Base-by-base conservation (phyloP, 495 filamentous ascomycete species). In the Penicillium coprophilum region DNA sequence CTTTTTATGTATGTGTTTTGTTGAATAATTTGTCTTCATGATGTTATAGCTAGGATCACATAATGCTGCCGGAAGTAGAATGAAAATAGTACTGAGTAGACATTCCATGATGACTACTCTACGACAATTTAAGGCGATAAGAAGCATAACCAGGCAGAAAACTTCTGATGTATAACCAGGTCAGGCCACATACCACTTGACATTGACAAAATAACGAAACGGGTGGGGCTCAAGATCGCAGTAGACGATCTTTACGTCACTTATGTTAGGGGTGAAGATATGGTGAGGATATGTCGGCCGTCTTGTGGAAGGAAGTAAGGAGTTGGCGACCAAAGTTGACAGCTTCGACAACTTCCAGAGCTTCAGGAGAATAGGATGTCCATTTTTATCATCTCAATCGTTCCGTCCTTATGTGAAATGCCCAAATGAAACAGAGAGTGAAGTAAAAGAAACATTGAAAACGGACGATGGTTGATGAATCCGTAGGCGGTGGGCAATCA, bases 401-500 rank as follows among this genome's bases (percentile, higher is more conserved):
- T 9, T 34, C 12, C 11, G 31, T 8, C n/a, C n/a, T 17, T n/a
- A 4, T 6, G 34, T 36, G 15, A 1, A 15, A 20, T 13, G 19
- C 17, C n/a, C 27, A 39, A 50, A 24, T 24, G 31, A 24, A 19
- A 27, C 32, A 53, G 47, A 53, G 53, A 15, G 31, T 12, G 31
- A 50, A 34, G 46, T 36, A 17, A 10, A 28, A n/a, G 23, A 20
- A 27, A 27, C 24, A 4, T 27, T 23, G 19, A 36, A 31, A 13
- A 8, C 5, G 13, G 23, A 6, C 13, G 53, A 46, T 48, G 47
- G 55, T 53, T 50, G 30, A 24, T 52, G 28, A 55, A 21, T 21
- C 31, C 44, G 60, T 52, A 62, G 64, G 66, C 61, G 61, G 59
- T 61, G 63, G 53, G 49, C 23, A 68, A 75, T 72, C 71, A 73